These are phyloP conservation scores for Beta lomatogona DNA, from an alignment of 179 eudicot genomes.

Conservation along the genomic window DNA sequence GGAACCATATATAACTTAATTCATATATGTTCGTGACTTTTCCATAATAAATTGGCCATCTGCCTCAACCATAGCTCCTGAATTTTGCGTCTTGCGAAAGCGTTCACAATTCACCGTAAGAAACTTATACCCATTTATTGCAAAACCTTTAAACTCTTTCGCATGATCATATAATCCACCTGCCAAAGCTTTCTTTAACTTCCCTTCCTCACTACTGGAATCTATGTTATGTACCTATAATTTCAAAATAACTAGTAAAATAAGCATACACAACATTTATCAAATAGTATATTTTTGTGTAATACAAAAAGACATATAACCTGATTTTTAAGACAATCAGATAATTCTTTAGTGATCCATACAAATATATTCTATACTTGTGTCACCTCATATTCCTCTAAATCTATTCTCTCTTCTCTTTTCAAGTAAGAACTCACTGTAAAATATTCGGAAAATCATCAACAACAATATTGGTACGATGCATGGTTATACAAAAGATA, in stretches of 20 bases:
- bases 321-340: no score
- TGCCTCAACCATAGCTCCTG: constrained; percentile 13
- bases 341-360: no score
- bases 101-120: background rate
- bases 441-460: no score
- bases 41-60: constrained; percentile 1
- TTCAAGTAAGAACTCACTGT: no score
- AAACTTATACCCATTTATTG: constrained; percentile 25
- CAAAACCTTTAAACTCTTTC: background rate
- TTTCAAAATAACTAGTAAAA: background rate
- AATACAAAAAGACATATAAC: no score
- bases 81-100: constrained; percentile 8
- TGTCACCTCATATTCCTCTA: no score
- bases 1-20: background rate
- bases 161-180: constrained; percentile 9
- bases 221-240: constrained; percentile 15
- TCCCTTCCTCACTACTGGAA: background rate
- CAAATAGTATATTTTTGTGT: no score
- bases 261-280: no score
- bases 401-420: no score
- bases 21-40: constrained; percentile 10
- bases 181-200: constrained; percentile 9
- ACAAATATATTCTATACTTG: no score
- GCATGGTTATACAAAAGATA: no score
- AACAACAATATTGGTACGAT: no score